Evolutionary conservation across 2,329 filamentous ascomycete species (phyloP), one percentile per base, ranked within the genome.

Genomic region (Teratosphaeriaceae sp.): DNA sequence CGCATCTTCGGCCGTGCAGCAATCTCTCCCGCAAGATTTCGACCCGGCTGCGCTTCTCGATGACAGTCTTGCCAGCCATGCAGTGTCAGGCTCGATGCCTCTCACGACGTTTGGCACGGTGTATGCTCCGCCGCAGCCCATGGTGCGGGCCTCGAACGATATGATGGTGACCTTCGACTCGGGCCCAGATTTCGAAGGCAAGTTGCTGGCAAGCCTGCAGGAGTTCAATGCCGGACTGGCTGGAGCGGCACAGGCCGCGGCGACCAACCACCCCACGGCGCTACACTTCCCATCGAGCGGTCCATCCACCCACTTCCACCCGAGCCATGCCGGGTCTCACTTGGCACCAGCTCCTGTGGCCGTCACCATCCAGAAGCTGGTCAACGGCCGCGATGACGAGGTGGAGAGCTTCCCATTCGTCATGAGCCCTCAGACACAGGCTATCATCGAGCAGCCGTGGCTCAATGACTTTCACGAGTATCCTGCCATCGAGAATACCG

Each of bases 21-120:
- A 47, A 31, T 18, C 40, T 29, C 44, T 47, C 18, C 36, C 44
- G 27, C 27, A 39, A 23, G 40, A 46, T 13, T 46, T 42, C 35
- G 35, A 46, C 26, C 36, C 37, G n/a, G 16, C 43, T 12, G 26
- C 30, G 24, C 43, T 47, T 36, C 40, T 47, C 21, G 38, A 47
- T 21, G 19, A 46, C 20, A 35, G 27, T 18, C 27, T 42, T 8
- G 27, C 20, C 16, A 8, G 8, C 11, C 23, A 30, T 11, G 31
- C 39, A 13, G 34, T 16, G 11, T 35, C 18, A 31, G 42, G 22
- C 18, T n/a, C 16, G 6, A 41, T 34, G 27, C 34, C 21, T 23
- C 34, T 38, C 19, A 15, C 26, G 2, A 21, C 21, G 12, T 38
- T 13, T 27, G 26, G 21, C 13, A 21, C 37, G 9, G 24, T 38